Percentiles rank a stretch among this genome's conserved stretches.
phyloP scores from a whole-genome alignment of 2,329 filamentous ascomycete species.

The Beauveria australis region DNA sequence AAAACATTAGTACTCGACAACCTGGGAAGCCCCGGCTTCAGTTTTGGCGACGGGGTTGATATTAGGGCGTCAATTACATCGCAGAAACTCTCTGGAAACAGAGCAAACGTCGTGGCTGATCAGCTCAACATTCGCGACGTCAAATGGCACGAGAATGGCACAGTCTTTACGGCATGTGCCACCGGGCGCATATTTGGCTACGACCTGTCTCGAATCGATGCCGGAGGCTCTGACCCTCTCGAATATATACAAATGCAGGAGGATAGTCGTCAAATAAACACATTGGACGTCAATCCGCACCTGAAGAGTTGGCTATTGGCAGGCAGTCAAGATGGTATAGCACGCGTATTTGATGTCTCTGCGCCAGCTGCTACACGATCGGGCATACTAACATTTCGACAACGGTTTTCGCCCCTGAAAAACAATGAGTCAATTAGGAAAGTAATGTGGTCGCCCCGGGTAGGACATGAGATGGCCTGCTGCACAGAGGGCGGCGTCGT shows the following conservation, averaged over 20 bases:
- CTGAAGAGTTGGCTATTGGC: slow-evolving; percentile 49
- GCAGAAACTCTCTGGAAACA: slow-evolving; percentile 34
- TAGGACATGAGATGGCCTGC: slow-evolving; percentile 55
- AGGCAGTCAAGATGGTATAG: slow-evolving; percentile 55
- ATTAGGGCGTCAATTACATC: slow-evolving; percentile 47
- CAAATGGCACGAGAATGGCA: slow-evolving; percentile 47
- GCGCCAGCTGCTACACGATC: slow-evolving; percentile 38
- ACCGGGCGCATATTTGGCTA: slow-evolving; percentile 59
- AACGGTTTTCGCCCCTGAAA: slow-evolving; percentile 32
- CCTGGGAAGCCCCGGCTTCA: slow-evolving; percentile 19
- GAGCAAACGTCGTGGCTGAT: slow-evolving; percentile 36
- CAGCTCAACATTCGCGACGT: slow-evolving; percentile 58
- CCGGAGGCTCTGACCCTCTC: slow-evolving; percentile 35
- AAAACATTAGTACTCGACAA: slow-evolving; percentile 52
- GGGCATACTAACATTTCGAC: slow-evolving; percentile 41
- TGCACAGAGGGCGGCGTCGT: slow-evolving; percentile 55
- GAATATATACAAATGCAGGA: slow-evolving; percentile 52
- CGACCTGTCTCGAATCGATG: slow-evolving; percentile 44
- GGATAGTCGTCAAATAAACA: slow-evolving; percentile 56
- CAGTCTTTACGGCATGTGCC: slow-evolving; percentile 54
- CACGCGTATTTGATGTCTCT: slow-evolving; percentile 53
- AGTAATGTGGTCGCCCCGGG: slow-evolving; percentile 57
- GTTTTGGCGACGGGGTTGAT: slow-evolving; percentile 46
- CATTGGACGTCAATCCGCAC: slow-evolving; percentile 55
- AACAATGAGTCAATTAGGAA: slow-evolving; percentile 43